phyloP scores from a whole-genome alignment of 306 rosid species.

The Prunus padus region DNA sequence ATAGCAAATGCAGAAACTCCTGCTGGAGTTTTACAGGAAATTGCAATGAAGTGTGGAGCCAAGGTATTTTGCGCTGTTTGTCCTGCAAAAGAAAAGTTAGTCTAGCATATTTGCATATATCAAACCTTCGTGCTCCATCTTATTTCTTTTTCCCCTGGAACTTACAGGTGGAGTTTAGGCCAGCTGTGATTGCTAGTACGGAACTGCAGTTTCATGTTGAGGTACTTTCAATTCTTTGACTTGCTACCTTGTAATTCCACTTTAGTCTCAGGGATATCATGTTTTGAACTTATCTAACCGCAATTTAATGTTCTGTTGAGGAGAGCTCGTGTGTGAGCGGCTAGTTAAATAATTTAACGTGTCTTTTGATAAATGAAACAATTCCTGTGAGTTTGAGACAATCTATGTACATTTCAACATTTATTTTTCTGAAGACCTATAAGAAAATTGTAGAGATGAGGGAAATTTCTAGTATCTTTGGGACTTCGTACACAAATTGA shows the following conservation, averaged over 20 bases:
- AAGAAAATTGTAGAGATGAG: not conserved
- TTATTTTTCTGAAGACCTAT: not conserved
- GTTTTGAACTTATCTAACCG: not conserved
- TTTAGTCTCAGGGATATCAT: constrained; percentile 16
- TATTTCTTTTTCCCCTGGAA: constrained; percentile 15
- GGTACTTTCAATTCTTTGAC: constrained; percentile 43
- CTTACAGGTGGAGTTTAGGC: constrained; percentile 70
- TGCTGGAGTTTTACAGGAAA: constrained; percentile 64
- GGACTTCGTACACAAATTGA: not conserved
- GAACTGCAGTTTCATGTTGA: constrained; percentile 79
- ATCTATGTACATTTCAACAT: not conserved
- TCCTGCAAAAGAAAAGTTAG: constrained; percentile 19
- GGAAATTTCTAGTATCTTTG: not conserved
- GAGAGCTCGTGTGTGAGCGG: not conserved
- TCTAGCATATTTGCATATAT: constrained; percentile 14
- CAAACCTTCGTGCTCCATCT: not conserved
- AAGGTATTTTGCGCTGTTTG: constrained; percentile 50
- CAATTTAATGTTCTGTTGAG: not conserved
- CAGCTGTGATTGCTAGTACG: constrained; percentile 61
- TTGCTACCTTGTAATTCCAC: constrained; percentile 11
- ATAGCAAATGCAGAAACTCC: constrained; percentile 57
- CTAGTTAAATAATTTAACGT: not conserved
- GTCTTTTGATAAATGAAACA: not conserved
- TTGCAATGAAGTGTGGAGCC: constrained; percentile 91
- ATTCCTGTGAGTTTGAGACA: not conserved